These are phyloP conservation scores for Avicennia marina DNA, from an alignment of 257 asterid species.

Conservation along the genomic window DNA sequence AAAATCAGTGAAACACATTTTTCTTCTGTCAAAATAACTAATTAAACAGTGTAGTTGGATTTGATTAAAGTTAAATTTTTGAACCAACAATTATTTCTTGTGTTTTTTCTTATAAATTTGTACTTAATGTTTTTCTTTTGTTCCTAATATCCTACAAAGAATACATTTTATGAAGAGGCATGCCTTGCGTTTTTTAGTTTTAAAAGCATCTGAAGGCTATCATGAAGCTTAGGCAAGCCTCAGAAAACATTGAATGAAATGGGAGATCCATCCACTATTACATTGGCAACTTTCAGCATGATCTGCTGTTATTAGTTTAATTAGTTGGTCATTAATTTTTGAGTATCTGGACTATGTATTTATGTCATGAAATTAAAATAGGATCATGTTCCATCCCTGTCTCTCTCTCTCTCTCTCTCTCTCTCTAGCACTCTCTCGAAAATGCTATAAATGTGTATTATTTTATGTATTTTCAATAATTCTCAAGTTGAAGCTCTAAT, in stretches of 20 bases:
- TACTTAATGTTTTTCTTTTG: too few species aligned
- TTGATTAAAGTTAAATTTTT: too few species aligned
- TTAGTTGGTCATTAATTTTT: neutral
- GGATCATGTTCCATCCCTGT: neutral
- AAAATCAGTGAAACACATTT: too few species aligned
- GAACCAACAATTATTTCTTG: too few species aligned
- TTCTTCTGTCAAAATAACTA: too few species aligned
- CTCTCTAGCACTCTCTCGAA: too few species aligned
- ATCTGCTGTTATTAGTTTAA: slow-evolving; percentile 1
- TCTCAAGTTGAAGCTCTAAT: slow-evolving; percentile 9
- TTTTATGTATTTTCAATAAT: neutral
- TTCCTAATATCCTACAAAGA: too few species aligned
- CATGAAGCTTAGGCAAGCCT: neutral
- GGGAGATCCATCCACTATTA: neutral
- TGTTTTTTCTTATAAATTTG: too few species aligned
- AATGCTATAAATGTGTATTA: neutral
- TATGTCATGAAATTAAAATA: neutral
- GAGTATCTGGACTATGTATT: neutral
- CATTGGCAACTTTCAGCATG: neutral
- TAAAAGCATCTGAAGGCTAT: neutral
- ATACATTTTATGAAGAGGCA: too few species aligned
- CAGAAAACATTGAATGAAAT: neutral
- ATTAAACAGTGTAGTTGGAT: too few species aligned
- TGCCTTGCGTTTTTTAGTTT: neutral
- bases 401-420: too few species aligned